A percentile compares a stretch with the other conserved stretches of the same genome.
Conservation (phyloP, 139 green algal species). For the Zygnema circumcarinatum region DNA sequence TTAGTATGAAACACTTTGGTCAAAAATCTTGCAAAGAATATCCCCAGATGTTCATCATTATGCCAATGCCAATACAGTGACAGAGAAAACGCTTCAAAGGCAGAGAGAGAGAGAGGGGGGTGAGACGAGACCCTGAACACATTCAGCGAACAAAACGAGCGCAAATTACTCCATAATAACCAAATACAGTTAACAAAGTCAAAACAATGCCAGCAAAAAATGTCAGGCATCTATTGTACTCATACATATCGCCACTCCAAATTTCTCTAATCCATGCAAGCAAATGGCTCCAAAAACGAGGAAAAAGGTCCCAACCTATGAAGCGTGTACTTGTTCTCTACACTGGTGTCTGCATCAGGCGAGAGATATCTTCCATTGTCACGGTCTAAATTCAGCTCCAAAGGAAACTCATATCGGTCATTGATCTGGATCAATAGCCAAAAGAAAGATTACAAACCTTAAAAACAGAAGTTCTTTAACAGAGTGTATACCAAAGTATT, state of each 20-base stretch:
- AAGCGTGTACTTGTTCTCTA: constrained; percentile 76
- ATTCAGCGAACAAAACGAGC: neutral
- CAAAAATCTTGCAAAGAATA: neutral
- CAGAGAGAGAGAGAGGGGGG: too few relatives aligned
- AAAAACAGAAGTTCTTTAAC: too few relatives aligned
- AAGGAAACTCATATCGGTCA: constrained; percentile 91
- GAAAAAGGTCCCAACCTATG: constrained; percentile 29
- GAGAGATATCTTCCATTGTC: constrained; percentile 77
- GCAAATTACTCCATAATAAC: too few relatives aligned
- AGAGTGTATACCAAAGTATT: too few relatives aligned
- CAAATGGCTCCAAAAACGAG: neutral
- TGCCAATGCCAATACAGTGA: neutral
- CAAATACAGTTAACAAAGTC: too few relatives aligned
- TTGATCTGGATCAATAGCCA: constrained; percentile 82
- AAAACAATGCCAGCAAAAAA: neutral
- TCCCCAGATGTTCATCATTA: neutral
- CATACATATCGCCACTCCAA: too few relatives aligned
- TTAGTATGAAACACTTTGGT: too few relatives aligned
- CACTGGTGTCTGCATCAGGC: constrained; percentile 66
- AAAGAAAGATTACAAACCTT: too few relatives aligned
- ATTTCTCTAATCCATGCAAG: too few relatives aligned
- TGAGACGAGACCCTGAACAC: too few relatives aligned
- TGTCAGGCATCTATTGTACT: too few relatives aligned
- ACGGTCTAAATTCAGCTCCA: constrained; percentile 87
- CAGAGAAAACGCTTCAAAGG: too few relatives aligned